phyloP scores from a whole-genome alignment of 78 protist species.

The Guillardia theta region DNA sequence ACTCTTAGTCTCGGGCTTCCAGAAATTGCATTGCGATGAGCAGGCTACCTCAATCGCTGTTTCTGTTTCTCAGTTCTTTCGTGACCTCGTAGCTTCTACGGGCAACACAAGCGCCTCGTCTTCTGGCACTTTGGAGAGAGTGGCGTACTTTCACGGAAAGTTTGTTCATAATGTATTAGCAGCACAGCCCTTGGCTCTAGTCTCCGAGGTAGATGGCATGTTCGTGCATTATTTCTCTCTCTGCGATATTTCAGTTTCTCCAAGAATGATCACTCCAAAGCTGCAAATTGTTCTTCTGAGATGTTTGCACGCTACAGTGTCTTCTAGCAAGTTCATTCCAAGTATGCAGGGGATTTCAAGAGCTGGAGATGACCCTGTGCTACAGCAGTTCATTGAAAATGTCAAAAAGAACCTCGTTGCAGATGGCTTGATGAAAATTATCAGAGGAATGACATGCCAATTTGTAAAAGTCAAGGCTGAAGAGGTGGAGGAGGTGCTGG shows the following conservation, averaged over 20 bases:
- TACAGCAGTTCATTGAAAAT: not conserved
- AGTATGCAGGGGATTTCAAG: no score
- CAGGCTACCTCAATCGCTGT: no score
- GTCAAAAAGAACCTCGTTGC: not conserved
- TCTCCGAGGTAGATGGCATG: no score
- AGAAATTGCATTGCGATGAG: not conserved
- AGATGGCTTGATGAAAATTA: not conserved
- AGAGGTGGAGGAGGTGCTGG: not conserved
- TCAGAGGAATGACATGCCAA: not conserved
- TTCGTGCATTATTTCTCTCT: no score
- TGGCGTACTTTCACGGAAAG: not conserved
- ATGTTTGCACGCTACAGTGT: no score
- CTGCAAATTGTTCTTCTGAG: no score
- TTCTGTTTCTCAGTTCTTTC: not conserved
- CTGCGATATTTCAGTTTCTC: not conserved
- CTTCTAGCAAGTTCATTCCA: no score
- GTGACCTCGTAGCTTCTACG: not conserved
- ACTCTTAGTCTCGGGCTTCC: not conserved
- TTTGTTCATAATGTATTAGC: not conserved
- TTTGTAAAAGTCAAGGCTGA: not conserved
- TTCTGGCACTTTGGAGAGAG: not conserved
- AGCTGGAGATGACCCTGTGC: not conserved
- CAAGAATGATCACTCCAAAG: not conserved
- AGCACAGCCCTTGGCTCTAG: not conserved
- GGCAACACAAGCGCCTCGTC: not conserved